Evolutionary conservation across 371 early-diverging fungal species (phyloP).

Genomic region (Haplosporangium sp.): DNA sequence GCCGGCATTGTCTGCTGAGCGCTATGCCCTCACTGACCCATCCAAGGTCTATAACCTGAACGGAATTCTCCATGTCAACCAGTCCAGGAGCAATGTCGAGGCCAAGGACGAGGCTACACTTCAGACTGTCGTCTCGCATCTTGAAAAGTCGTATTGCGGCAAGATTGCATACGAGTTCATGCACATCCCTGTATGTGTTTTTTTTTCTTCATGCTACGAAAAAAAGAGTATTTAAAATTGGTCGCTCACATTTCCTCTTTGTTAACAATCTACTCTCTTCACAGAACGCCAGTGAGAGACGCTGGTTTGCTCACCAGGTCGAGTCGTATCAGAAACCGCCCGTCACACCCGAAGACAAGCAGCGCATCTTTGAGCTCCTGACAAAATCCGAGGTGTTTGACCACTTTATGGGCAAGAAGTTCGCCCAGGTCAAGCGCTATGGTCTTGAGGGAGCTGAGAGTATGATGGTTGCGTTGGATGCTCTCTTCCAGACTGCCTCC

Average conservation of each 20-base stretch:
- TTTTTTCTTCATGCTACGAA: no score
- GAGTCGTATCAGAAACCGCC: constrained; percentile 78
- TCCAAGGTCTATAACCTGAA: constrained; percentile 69
- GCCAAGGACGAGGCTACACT: constrained; percentile 69
- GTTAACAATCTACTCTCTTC: not conserved
- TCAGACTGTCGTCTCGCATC: constrained; percentile 75
- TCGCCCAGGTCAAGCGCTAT: constrained; percentile 95
- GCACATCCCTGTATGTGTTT: constrained; percentile 80
- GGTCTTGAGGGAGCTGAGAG: constrained; percentile 97
- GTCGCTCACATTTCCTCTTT: not conserved
- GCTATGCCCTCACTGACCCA: constrained; percentile 78
- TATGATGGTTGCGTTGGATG: constrained; percentile 93
- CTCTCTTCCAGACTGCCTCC: constrained; percentile 79
- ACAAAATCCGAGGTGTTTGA: constrained; percentile 91
- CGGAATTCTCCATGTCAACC: constrained; percentile 84
- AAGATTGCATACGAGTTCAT: constrained; percentile 94
- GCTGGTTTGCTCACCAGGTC: constrained; percentile 91
- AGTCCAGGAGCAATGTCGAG: constrained; percentile 57
- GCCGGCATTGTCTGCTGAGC: constrained; percentile 81
- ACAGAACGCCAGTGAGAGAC: constrained; percentile 83
- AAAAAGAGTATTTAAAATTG: no score
- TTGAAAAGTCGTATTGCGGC: constrained; percentile 84
- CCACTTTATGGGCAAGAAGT: constrained; percentile 95
- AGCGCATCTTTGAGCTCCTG: constrained; percentile 78
- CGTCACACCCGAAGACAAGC: constrained; percentile 71